Conservation (phyloP, 2,329 filamentous ascomycete species). For the Camillea tinctor region DNA sequence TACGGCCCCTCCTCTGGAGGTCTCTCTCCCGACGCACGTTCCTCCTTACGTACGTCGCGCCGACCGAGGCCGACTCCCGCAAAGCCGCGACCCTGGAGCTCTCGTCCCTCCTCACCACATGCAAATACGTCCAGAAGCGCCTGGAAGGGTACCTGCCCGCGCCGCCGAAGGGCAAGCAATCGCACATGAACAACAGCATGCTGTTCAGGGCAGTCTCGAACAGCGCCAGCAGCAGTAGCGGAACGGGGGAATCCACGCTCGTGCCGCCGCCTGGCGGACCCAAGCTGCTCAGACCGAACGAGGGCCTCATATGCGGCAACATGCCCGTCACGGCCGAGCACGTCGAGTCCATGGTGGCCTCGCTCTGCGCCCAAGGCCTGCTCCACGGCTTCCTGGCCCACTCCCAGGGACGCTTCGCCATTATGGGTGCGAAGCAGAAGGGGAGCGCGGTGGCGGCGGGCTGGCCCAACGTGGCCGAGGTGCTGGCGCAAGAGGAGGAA, state of each 20-base stretch:
- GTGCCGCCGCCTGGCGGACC: slow-evolving; percentile 47
- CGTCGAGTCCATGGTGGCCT: slow-evolving; percentile 75
- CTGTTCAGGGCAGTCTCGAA: slow-evolving; percentile 54
- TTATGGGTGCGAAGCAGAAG: slow-evolving; percentile 71
- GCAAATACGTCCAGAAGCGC: slow-evolving; percentile 62
- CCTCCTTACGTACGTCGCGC: slow-evolving; percentile 72
- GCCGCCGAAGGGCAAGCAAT: slow-evolving; percentile 33
- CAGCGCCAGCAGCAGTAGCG: slow-evolving; percentile 36
- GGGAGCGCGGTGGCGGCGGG: slow-evolving; percentile 65
- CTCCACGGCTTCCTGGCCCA: slow-evolving; percentile 84
- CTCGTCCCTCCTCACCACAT: slow-evolving; percentile 62
- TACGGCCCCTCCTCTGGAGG: slow-evolving; percentile 82
- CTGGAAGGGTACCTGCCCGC: slow-evolving; percentile 57
- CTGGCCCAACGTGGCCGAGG: slow-evolving; percentile 73
- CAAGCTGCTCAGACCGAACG: slow-evolving; percentile 52
- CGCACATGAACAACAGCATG: slow-evolving; percentile 48
- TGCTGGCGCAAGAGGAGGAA: slow-evolving; percentile 59
- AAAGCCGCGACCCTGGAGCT: slow-evolving; percentile 75
- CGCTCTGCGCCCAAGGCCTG: slow-evolving; percentile 76
- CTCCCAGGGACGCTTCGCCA: slow-evolving; percentile 72
- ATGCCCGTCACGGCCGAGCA: slow-evolving; percentile 58
- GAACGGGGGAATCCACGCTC: slow-evolving; percentile 38
- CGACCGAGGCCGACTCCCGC: slow-evolving; percentile 52
- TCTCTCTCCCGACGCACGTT: slow-evolving; percentile 77
- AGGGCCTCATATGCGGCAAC: slow-evolving; percentile 65